phyloP scores from a whole-genome alignment of 352 stramenopile genomes.

The Phytophthora niederhauseri region DNA sequence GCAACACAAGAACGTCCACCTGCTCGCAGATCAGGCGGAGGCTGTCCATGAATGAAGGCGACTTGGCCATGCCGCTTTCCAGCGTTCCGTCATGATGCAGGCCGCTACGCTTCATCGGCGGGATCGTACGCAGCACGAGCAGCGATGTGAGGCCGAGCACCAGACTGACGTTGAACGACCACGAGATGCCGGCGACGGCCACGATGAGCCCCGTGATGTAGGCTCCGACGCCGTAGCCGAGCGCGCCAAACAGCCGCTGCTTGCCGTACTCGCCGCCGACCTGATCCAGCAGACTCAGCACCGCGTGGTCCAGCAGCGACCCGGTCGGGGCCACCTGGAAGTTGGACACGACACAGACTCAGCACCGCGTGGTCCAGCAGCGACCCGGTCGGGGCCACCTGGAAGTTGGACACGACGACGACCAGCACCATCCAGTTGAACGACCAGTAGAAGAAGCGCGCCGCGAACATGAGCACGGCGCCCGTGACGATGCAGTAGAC shows the following conservation, averaged over 20 bases:
- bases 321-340: conserved; percentile 65
- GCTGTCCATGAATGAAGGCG: conserved; percentile 55
- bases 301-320: conserved; percentile 74
- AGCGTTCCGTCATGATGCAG: conserved; percentile 28
- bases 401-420: conserved; percentile 68
- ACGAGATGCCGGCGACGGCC: conserved; percentile 60
- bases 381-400: conserved; percentile 59
- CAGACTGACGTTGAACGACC: conserved; percentile 79
- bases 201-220: conserved; percentile 79
- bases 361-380: conserved; percentile 78
- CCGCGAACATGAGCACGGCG: conserved; percentile 58
- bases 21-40: conserved; percentile 42
- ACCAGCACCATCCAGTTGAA: conserved; percentile 62
- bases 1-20: conserved; percentile 67
- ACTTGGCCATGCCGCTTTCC: conserved; percentile 17
- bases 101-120: conserved; percentile 46
- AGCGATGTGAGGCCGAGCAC: conserved; percentile 57
- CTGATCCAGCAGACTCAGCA: conserved; percentile 68
- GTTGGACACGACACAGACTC: conserved; percentile 73
- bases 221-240: conserved; percentile 67
- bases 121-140: conserved; percentile 68
- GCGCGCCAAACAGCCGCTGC: conserved; percentile 77
- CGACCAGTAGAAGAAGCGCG: conserved; percentile 60
- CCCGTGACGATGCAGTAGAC: conserved; percentile 62
- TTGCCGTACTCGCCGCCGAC: conserved; percentile 85